Evolutionary conservation across 495 filamentous ascomycete species (phyloP).

Genomic region (Usnea hakonensis): DNA sequence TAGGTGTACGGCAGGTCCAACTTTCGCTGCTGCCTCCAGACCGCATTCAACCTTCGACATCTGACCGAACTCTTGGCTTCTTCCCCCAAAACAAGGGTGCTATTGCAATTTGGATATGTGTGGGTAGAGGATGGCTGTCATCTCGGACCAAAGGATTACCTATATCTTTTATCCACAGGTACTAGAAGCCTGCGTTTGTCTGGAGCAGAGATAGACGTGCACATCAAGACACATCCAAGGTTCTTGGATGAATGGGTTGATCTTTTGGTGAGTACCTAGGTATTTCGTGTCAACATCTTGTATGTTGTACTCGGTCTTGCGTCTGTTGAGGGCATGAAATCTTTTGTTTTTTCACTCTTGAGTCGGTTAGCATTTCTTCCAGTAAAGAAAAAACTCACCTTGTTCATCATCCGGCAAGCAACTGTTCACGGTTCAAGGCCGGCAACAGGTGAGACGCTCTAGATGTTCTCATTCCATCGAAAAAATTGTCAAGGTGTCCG

Average conservation of each 20-base stretch:
- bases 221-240: slow-evolving; percentile 4
- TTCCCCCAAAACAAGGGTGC: neutral
- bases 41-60: neutral
- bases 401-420: neutral
- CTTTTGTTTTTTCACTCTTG: neutral
- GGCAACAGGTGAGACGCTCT: too few species aligned
- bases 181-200: neutral
- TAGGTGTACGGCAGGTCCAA: neutral
- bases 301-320: neutral
- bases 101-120: neutral
- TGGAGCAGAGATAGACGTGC: neutral
- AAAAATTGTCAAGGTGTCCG: neutral
- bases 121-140: neutral
- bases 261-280: neutral
- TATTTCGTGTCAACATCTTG: neutral
- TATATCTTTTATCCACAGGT: neutral
- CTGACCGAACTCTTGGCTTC: neutral
- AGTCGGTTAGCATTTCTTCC: neutral
- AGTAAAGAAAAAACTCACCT: neutral
- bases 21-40: neutral
- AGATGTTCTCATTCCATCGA: neutral
- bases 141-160: neutral
- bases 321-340: neutral
- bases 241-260: slow-evolving; percentile 6
- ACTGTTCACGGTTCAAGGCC: neutral